These are phyloP conservation scores for Blumeriella jaapii DNA, from an alignment of 2,329 filamentous ascomycete species.

Conservation along the genomic window DNA sequence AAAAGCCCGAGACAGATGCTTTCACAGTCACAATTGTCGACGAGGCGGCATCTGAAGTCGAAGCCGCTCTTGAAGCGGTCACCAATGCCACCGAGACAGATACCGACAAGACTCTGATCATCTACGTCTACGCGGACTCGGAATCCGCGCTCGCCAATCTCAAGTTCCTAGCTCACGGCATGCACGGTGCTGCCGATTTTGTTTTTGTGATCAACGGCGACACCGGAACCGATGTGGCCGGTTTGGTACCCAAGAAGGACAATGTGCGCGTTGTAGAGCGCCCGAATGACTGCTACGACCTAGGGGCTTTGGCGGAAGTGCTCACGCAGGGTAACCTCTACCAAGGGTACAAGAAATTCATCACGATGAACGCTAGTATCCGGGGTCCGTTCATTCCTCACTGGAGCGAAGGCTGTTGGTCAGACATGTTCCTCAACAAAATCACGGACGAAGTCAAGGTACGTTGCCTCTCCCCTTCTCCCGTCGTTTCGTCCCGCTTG, in stretches of 20 bases:
- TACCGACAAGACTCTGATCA: slow-evolving; percentile 17
- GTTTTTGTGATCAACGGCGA: slow-evolving; percentile 24
- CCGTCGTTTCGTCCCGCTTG: not conserved
- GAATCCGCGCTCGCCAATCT: slow-evolving; percentile 18
- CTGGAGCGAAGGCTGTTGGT: slow-evolving; percentile 23
- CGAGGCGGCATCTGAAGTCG: not conserved
- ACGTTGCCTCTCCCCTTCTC: not conserved
- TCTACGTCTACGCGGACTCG: slow-evolving; percentile 24
- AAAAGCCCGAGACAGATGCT: too few species aligned
- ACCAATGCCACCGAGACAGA: not conserved
- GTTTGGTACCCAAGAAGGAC: slow-evolving; percentile 12
- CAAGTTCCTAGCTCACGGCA: slow-evolving; percentile 20
- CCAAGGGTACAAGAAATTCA: slow-evolving; percentile 21
- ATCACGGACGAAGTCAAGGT: slow-evolving; percentile 22
- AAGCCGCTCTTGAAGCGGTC: not conserved
- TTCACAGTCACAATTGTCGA: too few species aligned
- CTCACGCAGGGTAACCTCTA: slow-evolving; percentile 18
- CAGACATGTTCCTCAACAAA: slow-evolving; percentile 19
- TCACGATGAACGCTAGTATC: slow-evolving; percentile 24
- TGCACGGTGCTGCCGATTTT: slow-evolving; percentile 24
- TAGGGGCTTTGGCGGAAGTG: slow-evolving; percentile 22
- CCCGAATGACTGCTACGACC: slow-evolving; percentile 23
- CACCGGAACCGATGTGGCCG: slow-evolving; percentile 13
- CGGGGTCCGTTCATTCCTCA: slow-evolving; percentile 23
- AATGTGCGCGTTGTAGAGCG: slow-evolving; percentile 20